Conservation (phyloP, 306 rosid genomes). For the Quercus agrifolia region DNA sequence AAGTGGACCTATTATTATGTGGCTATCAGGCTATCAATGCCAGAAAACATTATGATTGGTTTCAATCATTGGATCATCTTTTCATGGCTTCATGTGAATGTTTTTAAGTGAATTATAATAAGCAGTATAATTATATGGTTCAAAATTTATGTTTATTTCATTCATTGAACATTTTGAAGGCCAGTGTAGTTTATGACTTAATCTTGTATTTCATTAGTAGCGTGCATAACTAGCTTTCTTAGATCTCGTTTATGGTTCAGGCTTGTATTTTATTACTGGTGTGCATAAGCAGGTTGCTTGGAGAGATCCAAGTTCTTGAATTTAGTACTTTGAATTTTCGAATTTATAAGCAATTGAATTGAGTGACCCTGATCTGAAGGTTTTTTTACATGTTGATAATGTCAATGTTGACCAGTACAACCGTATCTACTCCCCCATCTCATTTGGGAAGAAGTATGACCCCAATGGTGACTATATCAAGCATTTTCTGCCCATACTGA, state of each 20-base stretch:
- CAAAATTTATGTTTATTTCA: neutral
- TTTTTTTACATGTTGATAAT: slow-evolving; percentile 6
- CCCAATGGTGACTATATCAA: slow-evolving; percentile 80
- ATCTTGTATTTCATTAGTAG: too few species aligned
- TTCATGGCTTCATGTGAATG: neutral
- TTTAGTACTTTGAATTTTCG: slow-evolving; percentile 1
- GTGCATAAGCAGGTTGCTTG: neutral
- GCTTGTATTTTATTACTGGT: neutral
- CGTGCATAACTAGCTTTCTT: too few species aligned
- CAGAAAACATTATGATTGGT: neutral
- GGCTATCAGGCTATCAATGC: neutral
- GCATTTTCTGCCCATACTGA: slow-evolving; percentile 80
- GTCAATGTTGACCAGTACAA: slow-evolving; percentile 57
- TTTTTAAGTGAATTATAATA: neutral
- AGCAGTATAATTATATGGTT: neutral
- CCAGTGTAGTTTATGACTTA: neutral
- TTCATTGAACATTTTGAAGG: neutral
- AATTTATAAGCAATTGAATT: neutral
- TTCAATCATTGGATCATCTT: neutral
- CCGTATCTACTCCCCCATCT: slow-evolving; percentile 79
- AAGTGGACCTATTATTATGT: neutral
- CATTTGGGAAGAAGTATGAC: slow-evolving; percentile 94
- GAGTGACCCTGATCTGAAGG: neutral
- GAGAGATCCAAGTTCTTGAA: slow-evolving; percentile 1
- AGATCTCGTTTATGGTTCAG: too few species aligned